phyloP scores from a whole-genome alignment of 1,284 basidiomycete species.

The Pyrrhoderma lamaoense region DNA sequence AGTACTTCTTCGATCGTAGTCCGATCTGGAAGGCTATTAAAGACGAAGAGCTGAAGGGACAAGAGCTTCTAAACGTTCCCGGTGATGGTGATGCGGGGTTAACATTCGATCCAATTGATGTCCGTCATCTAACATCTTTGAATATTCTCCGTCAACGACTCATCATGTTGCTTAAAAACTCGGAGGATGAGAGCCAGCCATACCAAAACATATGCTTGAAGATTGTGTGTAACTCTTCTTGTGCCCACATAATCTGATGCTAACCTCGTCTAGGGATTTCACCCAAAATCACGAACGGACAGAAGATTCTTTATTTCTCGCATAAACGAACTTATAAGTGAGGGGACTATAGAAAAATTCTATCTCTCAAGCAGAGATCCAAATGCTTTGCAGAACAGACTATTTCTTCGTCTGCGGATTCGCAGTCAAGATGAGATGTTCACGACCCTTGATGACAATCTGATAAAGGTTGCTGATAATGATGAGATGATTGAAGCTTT shows the following conservation, averaged over 20 bases:
- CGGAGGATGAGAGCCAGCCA: conserved; percentile 57
- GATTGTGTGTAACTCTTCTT: conserved; percentile 41
- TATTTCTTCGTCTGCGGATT: conserved; percentile 58
- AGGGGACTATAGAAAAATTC: conserved; percentile 67
- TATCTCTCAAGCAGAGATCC: conserved; percentile 50
- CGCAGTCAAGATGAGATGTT: conserved; percentile 29
- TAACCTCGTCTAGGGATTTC: conserved; percentile 53
- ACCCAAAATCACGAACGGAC: conserved; percentile 62
- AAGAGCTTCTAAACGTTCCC: conserved; percentile 26
- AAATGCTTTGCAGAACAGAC: conserved; percentile 34
- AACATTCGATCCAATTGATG: conserved; percentile 64
- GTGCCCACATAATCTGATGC: neutral
- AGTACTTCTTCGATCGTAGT: conserved; percentile 68
- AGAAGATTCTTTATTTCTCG: conserved; percentile 70
- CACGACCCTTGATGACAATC: conserved; percentile 11
- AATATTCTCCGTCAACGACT: conserved; percentile 60
- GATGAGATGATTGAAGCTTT: conserved; percentile 26
- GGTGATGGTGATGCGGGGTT: conserved; percentile 26
- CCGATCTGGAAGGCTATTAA: conserved; percentile 64
- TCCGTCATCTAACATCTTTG: conserved; percentile 65
- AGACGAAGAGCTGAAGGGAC: conserved; percentile 47
- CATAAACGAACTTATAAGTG: conserved; percentile 59
- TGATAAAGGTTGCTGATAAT: conserved; percentile 20
- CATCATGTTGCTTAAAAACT: conserved; percentile 58
- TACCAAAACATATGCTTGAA: conserved; percentile 63